Evolutionary conservation across 139 green algal species (phyloP).

Genomic region (Micractinium sp.): DNA sequence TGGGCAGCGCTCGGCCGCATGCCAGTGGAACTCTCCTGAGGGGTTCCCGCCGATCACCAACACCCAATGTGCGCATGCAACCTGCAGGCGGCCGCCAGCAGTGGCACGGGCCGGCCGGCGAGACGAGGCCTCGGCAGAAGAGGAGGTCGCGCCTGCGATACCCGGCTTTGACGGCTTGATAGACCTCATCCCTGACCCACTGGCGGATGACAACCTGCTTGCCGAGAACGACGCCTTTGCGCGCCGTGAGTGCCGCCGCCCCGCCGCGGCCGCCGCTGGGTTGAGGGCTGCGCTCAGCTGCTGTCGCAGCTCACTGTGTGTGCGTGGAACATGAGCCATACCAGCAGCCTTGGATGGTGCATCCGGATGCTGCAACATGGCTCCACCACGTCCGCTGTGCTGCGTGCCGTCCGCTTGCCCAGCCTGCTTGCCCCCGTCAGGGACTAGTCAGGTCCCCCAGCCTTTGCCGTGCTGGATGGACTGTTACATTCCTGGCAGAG

Average conservation of each 20-base stretch:
- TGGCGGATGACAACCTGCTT: neutral
- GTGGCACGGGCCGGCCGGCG: neutral
- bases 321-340: too few species aligned
- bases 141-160: too few species aligned
- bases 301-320: too few species aligned
- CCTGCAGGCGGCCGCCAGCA: neutral
- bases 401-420: conserved; percentile 3
- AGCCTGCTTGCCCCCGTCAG: neutral
- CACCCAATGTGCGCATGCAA: neutral
- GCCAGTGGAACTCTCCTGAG: neutral
- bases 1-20: neutral
- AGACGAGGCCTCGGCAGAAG: neutral
- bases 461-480: conserved; percentile 28
- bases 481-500: conserved; percentile 53
- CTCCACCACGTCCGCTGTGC: neutral
- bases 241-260: neutral
- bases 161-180: neutral
- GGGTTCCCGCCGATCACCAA: neutral
- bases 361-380: neutral
- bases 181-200: neutral
- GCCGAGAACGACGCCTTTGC: neutral
- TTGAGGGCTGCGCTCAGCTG: too few species aligned
- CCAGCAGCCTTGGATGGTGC: neutral
- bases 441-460: conserved; percentile 46
- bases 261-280: neutral